phyloP scores from a whole-genome alignment of 805 yeast genomes.

The Suhomyces emberorum region DNA sequence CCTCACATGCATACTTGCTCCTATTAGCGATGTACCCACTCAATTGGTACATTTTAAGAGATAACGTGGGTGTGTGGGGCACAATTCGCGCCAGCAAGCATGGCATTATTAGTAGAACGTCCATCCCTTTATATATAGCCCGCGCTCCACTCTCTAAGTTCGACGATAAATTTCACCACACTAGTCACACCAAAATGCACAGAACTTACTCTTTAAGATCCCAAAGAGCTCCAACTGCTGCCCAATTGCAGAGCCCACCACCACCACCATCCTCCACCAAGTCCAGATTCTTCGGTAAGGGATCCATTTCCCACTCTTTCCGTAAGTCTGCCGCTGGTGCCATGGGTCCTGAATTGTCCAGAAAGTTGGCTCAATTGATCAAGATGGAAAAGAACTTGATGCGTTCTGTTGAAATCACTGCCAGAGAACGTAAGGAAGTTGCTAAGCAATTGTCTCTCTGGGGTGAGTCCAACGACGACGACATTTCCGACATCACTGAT shows the following conservation, averaged over 20 bases:
- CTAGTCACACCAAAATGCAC: conserved; percentile 51
- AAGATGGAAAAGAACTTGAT: conserved; percentile 95
- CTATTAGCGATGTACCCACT: conserved; percentile 1
- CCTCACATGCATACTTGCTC: neutral
- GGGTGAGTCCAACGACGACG: conserved; percentile 99
- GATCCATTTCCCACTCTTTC: conserved; percentile 63
- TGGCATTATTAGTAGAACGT: conserved; percentile 1
- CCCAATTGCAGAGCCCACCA: conserved; percentile 75
- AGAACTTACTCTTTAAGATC: conserved; percentile 82
- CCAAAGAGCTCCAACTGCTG: conserved; percentile 77
- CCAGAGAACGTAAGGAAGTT: conserved; percentile 91
- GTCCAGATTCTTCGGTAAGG: conserved; percentile 69
- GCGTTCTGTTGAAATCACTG: conserved; percentile 89
- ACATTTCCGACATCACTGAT: conserved; percentile 94
- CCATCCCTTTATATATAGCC: conserved; percentile 6
- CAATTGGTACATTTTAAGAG: neutral
- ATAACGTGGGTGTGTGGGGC: conserved; percentile 4
- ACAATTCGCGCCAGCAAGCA: conserved; percentile 4
- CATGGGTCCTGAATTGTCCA: conserved; percentile 91
- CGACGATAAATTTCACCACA: conserved; percentile 4
- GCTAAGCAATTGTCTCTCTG: conserved; percentile 95
- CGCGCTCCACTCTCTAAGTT: conserved; percentile 2
- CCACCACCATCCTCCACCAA: conserved; percentile 78
- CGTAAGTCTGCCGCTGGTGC: conserved; percentile 87
- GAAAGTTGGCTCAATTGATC: conserved; percentile 86